Base-by-base conservation (phyloP, 1,284 basidiomycete genomes). In the Sporisorium exsertum region DNA sequence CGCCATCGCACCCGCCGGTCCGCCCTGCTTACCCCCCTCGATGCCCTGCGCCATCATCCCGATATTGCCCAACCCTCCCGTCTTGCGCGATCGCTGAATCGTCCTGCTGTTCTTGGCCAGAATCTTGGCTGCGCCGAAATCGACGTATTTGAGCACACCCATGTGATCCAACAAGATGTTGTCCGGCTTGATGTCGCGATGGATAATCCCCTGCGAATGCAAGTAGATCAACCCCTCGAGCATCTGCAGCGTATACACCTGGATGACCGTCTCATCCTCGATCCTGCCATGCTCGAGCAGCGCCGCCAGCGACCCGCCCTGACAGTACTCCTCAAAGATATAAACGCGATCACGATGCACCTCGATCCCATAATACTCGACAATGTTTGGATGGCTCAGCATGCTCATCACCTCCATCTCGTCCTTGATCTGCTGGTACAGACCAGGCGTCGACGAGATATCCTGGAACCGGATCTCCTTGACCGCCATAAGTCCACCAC, bases 401-500 rank as follows among this genome's bases (percentile, higher is more conserved):
- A 99, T 93, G 87, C 97, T 94, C 97, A 99, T 99, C 70, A 99
- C 95, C 79, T 91, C 92, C 75, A 98, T 91, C 87, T 99, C 97
- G 86, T 99, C 95, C 85, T 92, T 93, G 87, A 99, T 97, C 85
- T 97, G 94, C 74, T 94, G 90, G 87, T 95, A 86, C 15, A 87
- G 76, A 47, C 79, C 79, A 3, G 87, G 86, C 91, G 52, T 93
- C 89, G 57, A 95, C 87, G 87, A 81, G n/a, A 87, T 81, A 65
- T 99, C 97, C 85, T 97, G 95, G 86, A 97, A 97, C 67, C 95
- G 94, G 85, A 99, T 96, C 88, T 99, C 97, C 87, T 99, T 99
- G 83, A 99, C 97, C 5, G 97, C 97, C 95, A 99, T 98, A 64
- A 98, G 91, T 40, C 93, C 93, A 55, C 96, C 95, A 1, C 94